Percentiles rank a stretch among this genome's conserved stretches.
phyloP scores from a whole-genome alignment of 2,329 filamentous ascomycete species.

The Xylariaceae sp. region DNA sequence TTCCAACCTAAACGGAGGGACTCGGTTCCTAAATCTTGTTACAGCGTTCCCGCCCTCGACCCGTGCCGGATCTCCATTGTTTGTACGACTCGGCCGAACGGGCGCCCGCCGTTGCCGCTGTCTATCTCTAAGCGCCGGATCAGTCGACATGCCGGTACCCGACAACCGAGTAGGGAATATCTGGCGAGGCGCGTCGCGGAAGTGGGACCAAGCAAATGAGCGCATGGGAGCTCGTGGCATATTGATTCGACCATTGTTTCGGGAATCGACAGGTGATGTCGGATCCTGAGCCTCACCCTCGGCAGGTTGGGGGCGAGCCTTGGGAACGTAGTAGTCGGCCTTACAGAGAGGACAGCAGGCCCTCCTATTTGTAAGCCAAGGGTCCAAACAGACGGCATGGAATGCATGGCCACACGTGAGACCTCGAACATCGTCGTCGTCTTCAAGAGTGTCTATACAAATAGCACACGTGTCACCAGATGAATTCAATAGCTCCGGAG shows the following conservation, averaged over 20 bases:
- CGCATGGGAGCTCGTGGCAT: slow-evolving; percentile 41
- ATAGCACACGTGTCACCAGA: slow-evolving; percentile 95
- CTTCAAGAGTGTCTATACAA: slow-evolving; percentile 89
- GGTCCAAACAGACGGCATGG: slow-evolving; percentile 92
- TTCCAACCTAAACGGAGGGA: slow-evolving; percentile 26
- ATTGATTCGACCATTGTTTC: slow-evolving; percentile 44
- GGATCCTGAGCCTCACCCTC: slow-evolving; percentile 36
- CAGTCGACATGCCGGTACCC: slow-evolving; percentile 6
- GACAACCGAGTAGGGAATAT: slow-evolving; percentile 24
- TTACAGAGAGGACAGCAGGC: slow-evolving; percentile 98
- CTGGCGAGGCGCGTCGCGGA: slow-evolving; percentile 29
- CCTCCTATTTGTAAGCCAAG: slow-evolving; percentile 89
- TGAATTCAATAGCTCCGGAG: slow-evolving; percentile 73
- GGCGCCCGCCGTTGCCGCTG: slow-evolving; percentile 10
- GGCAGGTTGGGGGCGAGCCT: slow-evolving; percentile 62
- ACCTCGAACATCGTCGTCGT: slow-evolving; percentile 92
- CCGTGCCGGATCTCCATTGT: slow-evolving; percentile 3
- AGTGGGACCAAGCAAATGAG: slow-evolving; percentile 34
- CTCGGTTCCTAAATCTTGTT: slow-evolving; percentile 23
- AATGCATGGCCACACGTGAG: slow-evolving; percentile 97
- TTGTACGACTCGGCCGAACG: slow-evolving; percentile 5
- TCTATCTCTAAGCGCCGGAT: slow-evolving; percentile 11
- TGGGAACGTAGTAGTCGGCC: slow-evolving; percentile 93
- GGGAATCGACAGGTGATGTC: slow-evolving; percentile 28
- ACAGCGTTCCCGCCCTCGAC: slow-evolving; percentile 18